A percentile compares a stretch with the other conserved stretches of the same genome.
Evolutionary conservation across 352 stramenopile species (phyloP).

Genomic region (Elongisporangium undulatum): DNA sequence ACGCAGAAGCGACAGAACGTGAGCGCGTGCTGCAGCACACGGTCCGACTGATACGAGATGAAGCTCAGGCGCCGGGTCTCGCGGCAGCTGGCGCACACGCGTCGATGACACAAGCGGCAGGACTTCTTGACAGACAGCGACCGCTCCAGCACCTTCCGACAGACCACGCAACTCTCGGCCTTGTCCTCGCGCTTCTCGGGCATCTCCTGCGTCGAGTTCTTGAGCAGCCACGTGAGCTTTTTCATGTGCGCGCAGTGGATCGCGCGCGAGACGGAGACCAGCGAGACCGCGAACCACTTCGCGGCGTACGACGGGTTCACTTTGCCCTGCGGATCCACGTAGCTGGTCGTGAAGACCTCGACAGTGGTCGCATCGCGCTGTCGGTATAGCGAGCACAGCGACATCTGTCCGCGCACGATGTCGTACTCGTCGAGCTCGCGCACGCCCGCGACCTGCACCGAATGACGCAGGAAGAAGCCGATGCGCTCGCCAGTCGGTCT

Average conservation of each 20-base stretch:
- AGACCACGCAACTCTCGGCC: not conserved
- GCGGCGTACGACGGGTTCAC: slow-evolving; percentile 16
- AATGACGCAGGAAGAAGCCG: slow-evolving; percentile 20
- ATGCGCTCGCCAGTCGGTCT: slow-evolving; percentile 24
- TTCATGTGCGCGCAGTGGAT: slow-evolving; percentile 32
- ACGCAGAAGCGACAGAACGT: slow-evolving; percentile 29
- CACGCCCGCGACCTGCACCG: slow-evolving; percentile 3
- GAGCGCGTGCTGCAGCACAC: slow-evolving; percentile 17
- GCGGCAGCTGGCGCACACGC: slow-evolving; percentile 20
- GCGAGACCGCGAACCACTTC: slow-evolving; percentile 19
- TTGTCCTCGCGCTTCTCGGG: not conserved
- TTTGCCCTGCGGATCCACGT: slow-evolving; percentile 17
- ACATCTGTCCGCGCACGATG: slow-evolving; percentile 20
- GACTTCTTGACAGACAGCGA: slow-evolving; percentile 16
- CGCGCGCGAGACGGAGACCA: slow-evolving; percentile 31
- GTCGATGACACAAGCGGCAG: slow-evolving; percentile 23
- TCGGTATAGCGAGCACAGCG: slow-evolving; percentile 29
- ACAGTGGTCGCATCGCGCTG: slow-evolving; percentile 19
- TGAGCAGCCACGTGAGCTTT: slow-evolving; percentile 27
- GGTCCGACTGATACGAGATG: slow-evolving; percentile 17
- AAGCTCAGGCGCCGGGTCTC: slow-evolving; percentile 21
- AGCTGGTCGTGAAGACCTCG: slow-evolving; percentile 31
- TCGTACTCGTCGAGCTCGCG: slow-evolving; percentile 16
- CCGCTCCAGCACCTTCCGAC: not conserved
- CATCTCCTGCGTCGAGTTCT: slow-evolving; percentile 7